Percentiles rank a stretch among this genome's conserved stretches.
Conservation (phyloP, 106 monocot species). For the Alisma plantagoaquatica region DNA sequence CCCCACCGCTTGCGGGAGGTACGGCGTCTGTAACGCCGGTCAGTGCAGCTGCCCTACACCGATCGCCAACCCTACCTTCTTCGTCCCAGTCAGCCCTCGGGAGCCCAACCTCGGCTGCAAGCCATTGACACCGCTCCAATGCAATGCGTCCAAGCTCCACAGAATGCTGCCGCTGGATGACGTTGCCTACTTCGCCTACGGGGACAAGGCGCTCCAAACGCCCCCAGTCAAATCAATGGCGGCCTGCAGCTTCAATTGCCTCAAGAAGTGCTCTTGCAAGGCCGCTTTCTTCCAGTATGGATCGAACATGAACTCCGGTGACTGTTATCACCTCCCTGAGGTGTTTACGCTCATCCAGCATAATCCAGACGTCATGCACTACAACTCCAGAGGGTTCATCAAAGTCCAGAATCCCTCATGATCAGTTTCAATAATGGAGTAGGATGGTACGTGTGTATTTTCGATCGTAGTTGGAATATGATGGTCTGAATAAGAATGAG, state of each 20-base stretch:
- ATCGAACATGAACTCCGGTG: no score
- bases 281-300: neutral
- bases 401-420: no score
- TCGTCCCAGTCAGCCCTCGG: neutral
- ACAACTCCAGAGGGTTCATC: no score
- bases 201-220: neutral
- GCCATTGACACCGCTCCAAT: conserved; percentile 4
- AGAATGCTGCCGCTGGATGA: neutral
- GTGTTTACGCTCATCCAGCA: no score
- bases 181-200: conserved; percentile 8
- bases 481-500: no score
- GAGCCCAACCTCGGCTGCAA: conserved; percentile 5
- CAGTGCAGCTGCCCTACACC: conserved; percentile 2
- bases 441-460: no score
- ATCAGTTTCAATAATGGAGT: no score
- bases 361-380: no score
- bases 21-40: conserved; percentile 2
- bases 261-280: neutral
- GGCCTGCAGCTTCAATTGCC: neutral
- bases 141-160: neutral
- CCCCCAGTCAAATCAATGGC: neutral
- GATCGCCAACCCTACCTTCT: neutral
- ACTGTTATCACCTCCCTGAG: no score
- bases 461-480: no score
- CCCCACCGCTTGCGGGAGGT: conserved; percentile 11